phyloP scores from a whole-genome alignment of 345 rosid species.

The Citrus medica region DNA sequence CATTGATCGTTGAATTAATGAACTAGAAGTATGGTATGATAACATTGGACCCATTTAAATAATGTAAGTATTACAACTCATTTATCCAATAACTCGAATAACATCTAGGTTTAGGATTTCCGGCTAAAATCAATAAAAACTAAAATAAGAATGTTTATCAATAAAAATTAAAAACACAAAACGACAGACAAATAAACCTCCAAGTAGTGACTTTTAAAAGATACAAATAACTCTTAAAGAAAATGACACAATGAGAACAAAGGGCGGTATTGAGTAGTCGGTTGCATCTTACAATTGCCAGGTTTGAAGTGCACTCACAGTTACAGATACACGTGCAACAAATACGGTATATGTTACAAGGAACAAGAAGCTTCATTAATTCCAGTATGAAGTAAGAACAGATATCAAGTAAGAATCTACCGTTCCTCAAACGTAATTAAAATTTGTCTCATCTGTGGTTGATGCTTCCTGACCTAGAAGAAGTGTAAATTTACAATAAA shows the following conservation, averaged over 20 bases:
- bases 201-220: too few species aligned
- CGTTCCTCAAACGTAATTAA: slow-evolving; percentile 59
- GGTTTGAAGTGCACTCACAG: not conserved
- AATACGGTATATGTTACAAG: not conserved
- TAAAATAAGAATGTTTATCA: too few species aligned
- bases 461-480: slow-evolving; percentile 74
- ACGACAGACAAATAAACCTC: too few species aligned
- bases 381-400: too few species aligned
- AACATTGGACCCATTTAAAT: not conserved
- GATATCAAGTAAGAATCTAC: slow-evolving; percentile 3
- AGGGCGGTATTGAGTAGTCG: not conserved
- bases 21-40: not conserved
- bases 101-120: not conserved
- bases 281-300: not conserved
- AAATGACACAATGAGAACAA: not conserved
- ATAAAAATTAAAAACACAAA: too few species aligned
- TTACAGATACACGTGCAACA: not conserved
- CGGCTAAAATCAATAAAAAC: too few species aligned
- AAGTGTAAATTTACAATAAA: not conserved
- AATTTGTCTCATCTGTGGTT: slow-evolving; percentile 62
- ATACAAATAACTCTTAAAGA: not conserved
- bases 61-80: too few species aligned
- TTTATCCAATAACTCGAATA: not conserved
- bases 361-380: not conserved
- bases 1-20: not conserved